Evolutionary conservation across 441 rosid genomes (phyloP), one percentile per base, ranked within the genome.

Genomic region (Gossypium gossypioides): DNA sequence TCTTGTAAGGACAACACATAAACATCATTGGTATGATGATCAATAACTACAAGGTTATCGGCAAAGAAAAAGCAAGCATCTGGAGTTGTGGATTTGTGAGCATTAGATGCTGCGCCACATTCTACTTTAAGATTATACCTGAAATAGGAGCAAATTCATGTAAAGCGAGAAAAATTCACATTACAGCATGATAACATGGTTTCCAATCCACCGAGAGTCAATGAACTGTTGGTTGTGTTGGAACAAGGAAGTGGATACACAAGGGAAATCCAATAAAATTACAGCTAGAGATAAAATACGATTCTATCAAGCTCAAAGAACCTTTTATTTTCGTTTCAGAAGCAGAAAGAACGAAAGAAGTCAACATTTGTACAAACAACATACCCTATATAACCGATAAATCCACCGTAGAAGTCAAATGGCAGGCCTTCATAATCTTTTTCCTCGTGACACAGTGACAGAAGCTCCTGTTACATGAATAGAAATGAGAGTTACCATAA

Each of bases 61-160:
- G 86, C 93, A 68, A 92, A 92, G 90, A 92, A 89, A 65, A 92
- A 84, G 74, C 98, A 95, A 57, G 98, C 96, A 79, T 95, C 97
- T 15, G 97, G 99, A 70, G 92, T 81, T 48, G 50, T 77, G 67
- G 98, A 92, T 81, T 89, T 88, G 83, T 92, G 92, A 79, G 76
- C 66, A 72, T 89, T 95, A 50, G 80, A 79, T 71, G 76, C 66
- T 72, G 81, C 84, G 59, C 98, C 95, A 75, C 98, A 95, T 86
- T 92, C 98, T 69, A 85, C 91, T 87, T 95, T 95, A 73, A 95
- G 93, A 83, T 83, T 81, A 80, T 95, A 95, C 80, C 98, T 95
- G 85, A 74, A 72, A 22, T 52, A 10, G 51, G 40, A 40, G 65
- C 12, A 19, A 21, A 58, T 40, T 42, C 74, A 69, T 37, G 6